Base-by-base conservation (phyloP, 805 yeast species). In the Komagataella pseudopastoris region DNA sequence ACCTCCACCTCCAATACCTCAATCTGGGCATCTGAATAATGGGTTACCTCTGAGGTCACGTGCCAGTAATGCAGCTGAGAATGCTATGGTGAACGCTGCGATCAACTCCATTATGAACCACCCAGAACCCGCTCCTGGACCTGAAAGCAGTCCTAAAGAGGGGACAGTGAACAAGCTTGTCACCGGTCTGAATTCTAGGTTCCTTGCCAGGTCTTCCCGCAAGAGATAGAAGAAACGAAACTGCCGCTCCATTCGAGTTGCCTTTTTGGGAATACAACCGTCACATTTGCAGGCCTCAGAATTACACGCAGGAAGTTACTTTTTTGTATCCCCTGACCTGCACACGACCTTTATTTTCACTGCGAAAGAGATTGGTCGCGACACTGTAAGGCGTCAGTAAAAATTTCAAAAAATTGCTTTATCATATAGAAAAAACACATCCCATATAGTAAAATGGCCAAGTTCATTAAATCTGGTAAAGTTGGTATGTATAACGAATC, bases 381-480 rank as follows among this genome's bases (percentile, higher is more conserved):
- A 24, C 23, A 23, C 48, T 46, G 30, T 22, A 46, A 46, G 30
- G 30, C 18, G 39, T n/a, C 22, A 46, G 48, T n/a, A 46, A 46
- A 17, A 46, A 46, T 46, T n/a, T 45, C 47, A 18, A 48, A 24
- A 22, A 48, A n/a, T 49, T 49, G 47, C 50, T 43, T 39, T 52
- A 45, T 48, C 49, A 45, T 50, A 48, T 54, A 48, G 49, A 44
- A 51, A 30, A 55, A 47, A 55, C 50, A 53, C 50, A 58, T 52
- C 53, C 51, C 53, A 49, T 53, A 54, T 55, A 56, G 54, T 62
- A 73, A 71, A 77, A 90, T 89, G 96, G 96, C 96, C 80, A 93
- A 93, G 80, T 91, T 93, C 85, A 84, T 93, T 79, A 93, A 91
- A 82, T 87, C 98, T 75, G 97, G 97, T 83, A 89, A 86, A 86